These are phyloP conservation scores for Platanthera guangdongensis DNA, from an alignment of 106 monocot species.

Conservation along the genomic window DNA sequence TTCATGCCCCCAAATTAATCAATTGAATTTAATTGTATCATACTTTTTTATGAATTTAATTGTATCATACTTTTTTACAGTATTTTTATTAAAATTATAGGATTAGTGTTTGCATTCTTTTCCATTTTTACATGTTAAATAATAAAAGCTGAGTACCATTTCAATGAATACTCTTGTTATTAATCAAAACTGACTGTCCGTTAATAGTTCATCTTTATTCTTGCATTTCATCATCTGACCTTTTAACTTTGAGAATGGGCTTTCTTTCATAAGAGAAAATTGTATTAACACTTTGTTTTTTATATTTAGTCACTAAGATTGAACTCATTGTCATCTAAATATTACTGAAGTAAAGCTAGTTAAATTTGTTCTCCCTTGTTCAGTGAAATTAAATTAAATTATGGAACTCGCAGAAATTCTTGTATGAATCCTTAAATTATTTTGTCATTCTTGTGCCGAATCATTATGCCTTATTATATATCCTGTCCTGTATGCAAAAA, in stretches of 20 bases:
- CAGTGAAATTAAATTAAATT: neutral
- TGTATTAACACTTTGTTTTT: neutral
- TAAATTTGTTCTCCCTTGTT: neutral
- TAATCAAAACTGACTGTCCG: neutral
- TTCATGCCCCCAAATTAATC: neutral
- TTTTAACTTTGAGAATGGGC: neutral
- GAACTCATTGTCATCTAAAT: neutral
- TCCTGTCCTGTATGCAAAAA: neutral
- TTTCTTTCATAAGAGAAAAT: slow-evolving; percentile 4
- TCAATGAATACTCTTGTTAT: neutral
- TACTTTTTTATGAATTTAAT: neutral
- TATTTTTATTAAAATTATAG: neutral
- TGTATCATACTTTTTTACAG: neutral
- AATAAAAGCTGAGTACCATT: neutral
- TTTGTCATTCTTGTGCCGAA: neutral
- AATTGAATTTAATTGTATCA: neutral
- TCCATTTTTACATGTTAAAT: neutral
- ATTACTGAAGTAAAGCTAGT: neutral
- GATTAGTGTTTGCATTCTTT: neutral
- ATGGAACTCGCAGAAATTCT: neutral
- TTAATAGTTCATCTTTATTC: neutral
- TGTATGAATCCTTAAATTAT: neutral
- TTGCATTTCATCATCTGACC: neutral
- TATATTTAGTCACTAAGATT: neutral
- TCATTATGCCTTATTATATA: neutral